These are phyloP conservation scores for Cladosporium halotolerans DNA, from an alignment of 2,329 filamentous ascomycete genomes.

Conservation along the genomic window DNA sequence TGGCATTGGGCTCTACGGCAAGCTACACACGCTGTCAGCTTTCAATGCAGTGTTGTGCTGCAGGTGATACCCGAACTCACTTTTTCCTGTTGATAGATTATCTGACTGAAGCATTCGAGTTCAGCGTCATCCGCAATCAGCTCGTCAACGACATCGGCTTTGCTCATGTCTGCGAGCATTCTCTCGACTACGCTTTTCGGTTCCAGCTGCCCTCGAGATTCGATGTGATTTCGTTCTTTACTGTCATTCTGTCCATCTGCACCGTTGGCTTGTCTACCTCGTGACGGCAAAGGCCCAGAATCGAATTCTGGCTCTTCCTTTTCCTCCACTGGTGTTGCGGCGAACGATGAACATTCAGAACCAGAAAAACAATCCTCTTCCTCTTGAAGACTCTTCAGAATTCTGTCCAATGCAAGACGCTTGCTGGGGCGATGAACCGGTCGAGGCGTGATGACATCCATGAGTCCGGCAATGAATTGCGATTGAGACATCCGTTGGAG, in stretches of 20 bases:
- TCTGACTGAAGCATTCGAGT: not conserved
- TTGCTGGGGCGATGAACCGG: not conserved
- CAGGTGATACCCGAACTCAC: not conserved
- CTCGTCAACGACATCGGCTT: not conserved
- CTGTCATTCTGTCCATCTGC: no score
- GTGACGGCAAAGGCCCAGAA: not conserved
- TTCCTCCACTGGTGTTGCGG: not conserved
- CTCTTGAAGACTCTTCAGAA: not conserved
- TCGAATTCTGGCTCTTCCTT: not conserved
- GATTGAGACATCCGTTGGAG: not conserved
- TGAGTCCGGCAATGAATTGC: not conserved
- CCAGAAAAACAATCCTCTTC: not conserved
- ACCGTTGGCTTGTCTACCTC: not conserved
- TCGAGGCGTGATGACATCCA: not conserved
- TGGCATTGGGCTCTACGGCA: not conserved
- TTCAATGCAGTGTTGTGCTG: not conserved
- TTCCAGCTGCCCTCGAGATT: not conserved
- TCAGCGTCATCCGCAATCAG: not conserved
- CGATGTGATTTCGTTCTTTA: not conserved
- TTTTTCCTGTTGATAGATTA: not conserved
- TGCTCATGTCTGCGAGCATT: not conserved
- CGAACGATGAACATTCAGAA: conserved; percentile 1
- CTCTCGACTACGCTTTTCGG: not conserved
- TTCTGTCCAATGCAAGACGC: not conserved
- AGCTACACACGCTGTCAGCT: not conserved